These are phyloP conservation scores for Pythium aquatile DNA, from an alignment of 352 stramenopile genomes.

Conservation along the genomic window DNA sequence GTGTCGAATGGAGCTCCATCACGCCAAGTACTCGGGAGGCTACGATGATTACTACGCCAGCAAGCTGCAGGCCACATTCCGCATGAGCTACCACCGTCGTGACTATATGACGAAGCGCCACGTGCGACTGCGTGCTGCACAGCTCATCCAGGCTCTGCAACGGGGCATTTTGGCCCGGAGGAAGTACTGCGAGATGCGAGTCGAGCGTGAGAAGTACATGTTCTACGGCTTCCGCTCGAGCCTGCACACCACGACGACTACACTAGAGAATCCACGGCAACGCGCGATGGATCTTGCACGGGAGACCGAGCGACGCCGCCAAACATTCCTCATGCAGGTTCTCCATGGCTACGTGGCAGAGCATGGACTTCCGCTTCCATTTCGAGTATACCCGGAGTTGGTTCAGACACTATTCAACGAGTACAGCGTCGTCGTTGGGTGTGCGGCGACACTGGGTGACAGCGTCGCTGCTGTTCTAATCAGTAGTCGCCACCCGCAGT, in stretches of 20 bases:
- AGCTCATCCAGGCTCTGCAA: constrained; percentile 67
- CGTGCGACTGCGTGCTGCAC: constrained; percentile 47
- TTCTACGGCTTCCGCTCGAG: constrained; percentile 72
- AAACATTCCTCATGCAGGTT: constrained; percentile 70
- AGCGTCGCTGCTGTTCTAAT: constrained; percentile 34
- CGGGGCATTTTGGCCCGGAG: constrained; percentile 55
- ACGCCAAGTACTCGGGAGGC: constrained; percentile 54
- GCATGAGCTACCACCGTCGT: constrained; percentile 67
- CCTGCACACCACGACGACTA: constrained; percentile 36
- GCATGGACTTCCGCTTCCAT: constrained; percentile 36
- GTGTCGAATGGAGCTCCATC: constrained; percentile 50
- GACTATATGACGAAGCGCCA: constrained; percentile 46
- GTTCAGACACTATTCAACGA: constrained; percentile 50
- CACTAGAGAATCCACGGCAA: constrained; percentile 44
- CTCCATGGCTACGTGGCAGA: constrained; percentile 50
- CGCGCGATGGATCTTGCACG: constrained; percentile 35
- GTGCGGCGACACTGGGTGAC: constrained; percentile 44
- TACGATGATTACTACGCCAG: constrained; percentile 68
- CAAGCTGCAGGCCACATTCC: constrained; percentile 67
- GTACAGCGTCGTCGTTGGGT: constrained; percentile 65
- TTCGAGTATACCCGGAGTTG: constrained; percentile 34
- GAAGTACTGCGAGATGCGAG: constrained; percentile 52
- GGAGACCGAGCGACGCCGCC: constrained; percentile 42
- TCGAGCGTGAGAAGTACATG: constrained; percentile 58
- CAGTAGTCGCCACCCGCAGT: constrained; percentile 10